Conservation (phyloP, 352 stramenopile species). For the Achlya hypogyna region DNA sequence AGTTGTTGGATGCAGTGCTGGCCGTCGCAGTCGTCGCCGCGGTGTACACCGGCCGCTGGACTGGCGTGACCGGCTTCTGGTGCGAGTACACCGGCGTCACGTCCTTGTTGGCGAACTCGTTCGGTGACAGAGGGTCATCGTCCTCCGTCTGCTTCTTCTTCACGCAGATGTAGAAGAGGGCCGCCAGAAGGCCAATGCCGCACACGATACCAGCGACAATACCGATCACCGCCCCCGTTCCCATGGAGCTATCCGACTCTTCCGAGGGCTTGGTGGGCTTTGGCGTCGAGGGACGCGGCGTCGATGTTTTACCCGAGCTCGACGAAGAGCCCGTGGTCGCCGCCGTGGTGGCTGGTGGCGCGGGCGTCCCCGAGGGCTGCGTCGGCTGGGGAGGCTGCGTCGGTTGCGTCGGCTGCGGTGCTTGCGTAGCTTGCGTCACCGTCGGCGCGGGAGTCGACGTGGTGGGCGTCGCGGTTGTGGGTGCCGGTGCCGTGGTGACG, state of each 20-base stretch:
- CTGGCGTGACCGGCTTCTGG: background rate
- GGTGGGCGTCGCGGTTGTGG: background rate
- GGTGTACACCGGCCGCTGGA: background rate
- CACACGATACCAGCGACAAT: conserved; percentile 10
- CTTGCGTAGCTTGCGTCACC: background rate
- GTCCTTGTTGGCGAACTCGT: conserved; percentile 1
- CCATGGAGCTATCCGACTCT: background rate
- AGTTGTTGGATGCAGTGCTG: background rate
- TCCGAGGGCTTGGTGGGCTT: background rate
- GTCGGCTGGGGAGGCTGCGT: background rate
- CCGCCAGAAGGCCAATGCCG: conserved; percentile 6
- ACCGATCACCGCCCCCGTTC: conserved; percentile 5
- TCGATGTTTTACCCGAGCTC: background rate
- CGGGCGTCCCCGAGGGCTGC: background rate
- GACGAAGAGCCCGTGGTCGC: background rate
- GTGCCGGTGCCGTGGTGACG: background rate
- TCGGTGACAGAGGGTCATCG: conserved; percentile 14
- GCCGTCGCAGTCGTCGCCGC: background rate
- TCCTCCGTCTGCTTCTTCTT: background rate
- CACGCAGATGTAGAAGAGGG: background rate
- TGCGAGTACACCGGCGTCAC: background rate
- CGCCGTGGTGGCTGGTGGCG: background rate
- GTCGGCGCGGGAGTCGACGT: background rate
- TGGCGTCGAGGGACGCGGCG: background rate
- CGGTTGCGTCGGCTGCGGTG: background rate